phyloP scores from a whole-genome alignment of 2,329 filamentous ascomycete genomes.

The Chaetomiaceae sp. region DNA sequence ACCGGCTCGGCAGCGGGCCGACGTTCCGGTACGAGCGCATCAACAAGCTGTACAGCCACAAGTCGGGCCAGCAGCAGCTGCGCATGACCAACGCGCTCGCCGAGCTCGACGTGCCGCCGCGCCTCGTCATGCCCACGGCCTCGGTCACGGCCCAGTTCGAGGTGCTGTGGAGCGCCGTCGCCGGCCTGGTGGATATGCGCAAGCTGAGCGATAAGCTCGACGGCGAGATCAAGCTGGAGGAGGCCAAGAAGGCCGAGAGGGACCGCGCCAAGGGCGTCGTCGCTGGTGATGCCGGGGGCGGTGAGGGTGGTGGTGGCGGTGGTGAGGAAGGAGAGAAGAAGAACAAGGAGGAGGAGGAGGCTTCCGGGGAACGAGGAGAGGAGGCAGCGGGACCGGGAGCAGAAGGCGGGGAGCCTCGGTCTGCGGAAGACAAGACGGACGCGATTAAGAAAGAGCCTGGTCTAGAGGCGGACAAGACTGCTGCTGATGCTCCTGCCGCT shows the following conservation, averaged over 20 bases:
- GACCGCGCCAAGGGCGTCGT: constrained; percentile 34
- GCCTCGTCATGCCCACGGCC: constrained; percentile 70
- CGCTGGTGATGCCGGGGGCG: not conserved
- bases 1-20: constrained; percentile 79
- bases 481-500: not conserved
- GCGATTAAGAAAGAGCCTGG: constrained; percentile 8
- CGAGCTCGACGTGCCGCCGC: constrained; percentile 65
- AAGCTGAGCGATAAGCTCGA: constrained; percentile 74
- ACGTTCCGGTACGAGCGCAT: constrained; percentile 84
- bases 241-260: constrained; percentile 51
- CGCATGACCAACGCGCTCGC: constrained; percentile 69
- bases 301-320: not conserved
- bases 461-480: constrained; percentile 8
- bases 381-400: too few species aligned
- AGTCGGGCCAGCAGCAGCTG: constrained; percentile 68
- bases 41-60: constrained; percentile 71
- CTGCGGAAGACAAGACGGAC: constrained; percentile 2
- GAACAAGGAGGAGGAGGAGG: not conserved
- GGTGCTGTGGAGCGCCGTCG: constrained; percentile 61
- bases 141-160: constrained; percentile 68
- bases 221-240: constrained; percentile 59
- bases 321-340: not conserved
- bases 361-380: constrained; percentile 5
- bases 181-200: constrained; percentile 63
- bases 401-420: constrained; percentile 4